Evolutionary conservation across 129 eudicot genomes (phyloP).

Genomic region (Solidago caesia): DNA sequence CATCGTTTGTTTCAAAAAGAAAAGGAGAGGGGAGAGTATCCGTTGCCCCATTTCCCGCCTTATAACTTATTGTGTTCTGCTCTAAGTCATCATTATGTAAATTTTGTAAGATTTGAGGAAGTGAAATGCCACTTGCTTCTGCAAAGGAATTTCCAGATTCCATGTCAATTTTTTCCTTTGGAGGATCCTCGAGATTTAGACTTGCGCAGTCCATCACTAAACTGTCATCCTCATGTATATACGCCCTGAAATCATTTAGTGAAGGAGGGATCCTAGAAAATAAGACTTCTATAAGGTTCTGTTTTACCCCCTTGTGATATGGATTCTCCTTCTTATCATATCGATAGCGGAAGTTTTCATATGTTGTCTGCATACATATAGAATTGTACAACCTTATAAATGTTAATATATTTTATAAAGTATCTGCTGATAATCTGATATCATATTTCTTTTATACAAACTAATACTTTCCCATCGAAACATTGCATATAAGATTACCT

Average conservation of each 20-base stretch:
- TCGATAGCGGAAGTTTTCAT: constrained; percentile 77
- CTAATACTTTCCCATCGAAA: neutral
- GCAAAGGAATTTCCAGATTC: constrained; percentile 47
- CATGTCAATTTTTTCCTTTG: constrained; percentile 69
- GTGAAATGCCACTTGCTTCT: constrained; percentile 49
- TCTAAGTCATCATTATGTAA: constrained; percentile 50
- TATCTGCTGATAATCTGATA: neutral
- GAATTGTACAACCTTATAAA: constrained; percentile 1
- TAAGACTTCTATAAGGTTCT: constrained; percentile 68
- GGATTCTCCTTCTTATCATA: constrained; percentile 81
- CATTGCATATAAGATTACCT: constrained; percentile 45
- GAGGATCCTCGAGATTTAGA: constrained; percentile 33
- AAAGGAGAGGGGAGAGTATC: constrained; percentile 39
- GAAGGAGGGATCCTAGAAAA: constrained; percentile 72
- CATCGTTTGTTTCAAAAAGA: constrained; percentile 24
- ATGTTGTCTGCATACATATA: constrained; percentile 71
- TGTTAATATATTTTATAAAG: neutral
- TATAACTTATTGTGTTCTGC: constrained; percentile 34
- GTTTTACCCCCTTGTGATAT: constrained; percentile 61
- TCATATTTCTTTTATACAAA: neutral
- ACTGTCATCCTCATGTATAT: constrained; percentile 53
- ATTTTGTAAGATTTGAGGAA: constrained; percentile 72
- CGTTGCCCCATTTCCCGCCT: constrained; percentile 33
- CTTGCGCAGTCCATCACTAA: constrained; percentile 33
- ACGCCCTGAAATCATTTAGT: constrained; percentile 55